Evolutionary conservation across 1,284 basidiomycete genomes (phyloP), one percentile per base, ranked within the genome.

Genomic region (Puccinia sorghi): DNA sequence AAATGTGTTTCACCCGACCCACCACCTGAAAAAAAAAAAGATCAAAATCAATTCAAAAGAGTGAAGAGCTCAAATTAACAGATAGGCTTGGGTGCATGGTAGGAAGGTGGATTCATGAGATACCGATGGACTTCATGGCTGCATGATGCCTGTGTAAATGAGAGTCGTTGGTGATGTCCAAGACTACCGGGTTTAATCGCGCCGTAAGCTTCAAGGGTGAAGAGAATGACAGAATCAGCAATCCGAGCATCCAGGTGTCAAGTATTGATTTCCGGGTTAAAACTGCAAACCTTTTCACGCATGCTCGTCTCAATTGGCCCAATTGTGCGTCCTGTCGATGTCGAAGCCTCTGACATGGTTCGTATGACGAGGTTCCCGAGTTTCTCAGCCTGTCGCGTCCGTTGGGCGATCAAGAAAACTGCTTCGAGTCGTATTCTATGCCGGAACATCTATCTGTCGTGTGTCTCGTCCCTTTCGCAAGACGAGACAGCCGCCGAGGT

Each of bases 1-100:
- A 77, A 77, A 61, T 77, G 75, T 22, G 75, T 77, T 46, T 77
- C 75, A 15, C 75, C 75, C 50, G 75, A 77, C 46, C 75, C 75
- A 50, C 75, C 75, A 46, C 75, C 75, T 77, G 17, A 17, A n/a
- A 41, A 72, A 59, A 39, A 22, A 52, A 64, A 64, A 20, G 1
- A 48, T 22, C 48, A 46, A 46, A 22, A 52, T 39, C 17, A 48
- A 17, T 22, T 32, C 13, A 54, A 70, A 70, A 32, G 32, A 52
- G 20, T 20, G 48, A 48, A 32, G 32, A 32, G 32, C 32, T 43
- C 20, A 43, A 66, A 20, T 32, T 48, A 11, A 61, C n/a, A 59
- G 32, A 32, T 3, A 37, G 25, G 27, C 1, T 32, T 15, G 9
- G 43, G 37, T 39, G 54, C 0, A 25, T 48, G 32, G 12, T 25